Base-by-base conservation (phyloP, 2,329 filamentous ascomycete species). In the Venturia effusa region DNA sequence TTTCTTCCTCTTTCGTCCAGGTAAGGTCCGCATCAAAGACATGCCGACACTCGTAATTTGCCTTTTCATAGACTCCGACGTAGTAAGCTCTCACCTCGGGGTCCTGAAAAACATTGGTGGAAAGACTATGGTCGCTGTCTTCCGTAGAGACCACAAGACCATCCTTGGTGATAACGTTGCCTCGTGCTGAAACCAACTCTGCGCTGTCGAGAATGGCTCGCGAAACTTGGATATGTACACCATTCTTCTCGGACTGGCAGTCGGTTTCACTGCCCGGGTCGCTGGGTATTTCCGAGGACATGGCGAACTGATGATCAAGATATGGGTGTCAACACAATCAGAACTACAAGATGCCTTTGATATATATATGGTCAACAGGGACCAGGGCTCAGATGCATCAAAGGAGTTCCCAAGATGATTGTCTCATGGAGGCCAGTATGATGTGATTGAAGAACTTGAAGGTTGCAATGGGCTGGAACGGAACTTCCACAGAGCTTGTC, bases 11-110 rank as follows among this genome's bases (percentile, higher is more conserved):
- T 67, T 67, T 68, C n/a, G 69, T 70, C 70, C 71, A 72, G 19
- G 74, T 74, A 0, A 76, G 74, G 0, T 74, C 67, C 0, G 78
- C 78, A 63, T 83, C 79, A 65, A 81, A 83, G 0, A 79, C 75
- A 68, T 82, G 78, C 10, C 71, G 68, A 27, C 73, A 72, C 61
- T 74, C 73, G 51, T 74, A 74, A 59, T 71, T 39, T 5, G 71
- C 71, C 10, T 65, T 67, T 22, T 74, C 70, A 60, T 73, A 74
- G 3, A 70, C 61, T 3, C 65, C 61, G 0, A 66, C 66, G 69
- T 70, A 73, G 62, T 71, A 67, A 39, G 71, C 67, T 11, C 69
- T 68, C 1, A 68, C 69, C 0, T 66, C 67, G 24, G 64, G 68
- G 17, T 73, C 68, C 22, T 61, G 68, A 54, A 73, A 73, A 22